These are phyloP conservation scores for Pyrrhoderma lamaoense DNA, from an alignment of 1,284 basidiomycete genomes.

Conservation along the genomic window DNA sequence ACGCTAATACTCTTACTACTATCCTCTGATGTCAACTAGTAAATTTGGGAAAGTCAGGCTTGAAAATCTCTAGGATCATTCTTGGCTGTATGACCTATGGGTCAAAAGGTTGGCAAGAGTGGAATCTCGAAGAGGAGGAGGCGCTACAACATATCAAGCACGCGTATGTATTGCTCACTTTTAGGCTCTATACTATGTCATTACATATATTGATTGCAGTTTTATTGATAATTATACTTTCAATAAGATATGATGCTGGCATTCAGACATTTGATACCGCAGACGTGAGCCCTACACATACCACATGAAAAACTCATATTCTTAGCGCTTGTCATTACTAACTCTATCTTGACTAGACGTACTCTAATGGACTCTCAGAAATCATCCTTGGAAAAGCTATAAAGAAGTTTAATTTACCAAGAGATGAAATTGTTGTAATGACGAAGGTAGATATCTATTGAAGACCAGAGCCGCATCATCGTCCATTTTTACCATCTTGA, in stretches of 20 bases:
- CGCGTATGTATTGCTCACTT: constrained; percentile 24
- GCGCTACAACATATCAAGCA: constrained; percentile 30
- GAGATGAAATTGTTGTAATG: constrained; percentile 36
- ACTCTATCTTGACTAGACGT: constrained; percentile 29
- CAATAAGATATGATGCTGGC: constrained; percentile 25
- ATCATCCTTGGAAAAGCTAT: constrained; percentile 40
- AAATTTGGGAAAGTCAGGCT: too few species aligned
- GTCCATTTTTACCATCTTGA: too few species aligned
- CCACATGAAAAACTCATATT: too few species aligned
- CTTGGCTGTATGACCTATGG: too few species aligned
- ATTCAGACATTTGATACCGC: constrained; percentile 40
- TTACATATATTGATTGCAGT: too few species aligned
- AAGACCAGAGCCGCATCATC: too few species aligned
- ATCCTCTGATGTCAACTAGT: too few species aligned
- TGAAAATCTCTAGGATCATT: too few species aligned
- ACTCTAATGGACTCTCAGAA: constrained; percentile 36
- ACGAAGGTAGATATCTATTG: constrained; percentile 27
- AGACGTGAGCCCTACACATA: constrained; percentile 24
- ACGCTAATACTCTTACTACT: too few species aligned
- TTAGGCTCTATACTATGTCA: neutral
- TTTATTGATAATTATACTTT: too few species aligned
- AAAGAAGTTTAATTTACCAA: constrained; percentile 34
- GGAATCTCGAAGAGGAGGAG: constrained; percentile 28
- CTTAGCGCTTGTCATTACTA: too few species aligned
- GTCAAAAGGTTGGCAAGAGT: too few species aligned